phyloP scores from a whole-genome alignment of 177 flowering plant species.

The Vitis hybrid region DNA sequence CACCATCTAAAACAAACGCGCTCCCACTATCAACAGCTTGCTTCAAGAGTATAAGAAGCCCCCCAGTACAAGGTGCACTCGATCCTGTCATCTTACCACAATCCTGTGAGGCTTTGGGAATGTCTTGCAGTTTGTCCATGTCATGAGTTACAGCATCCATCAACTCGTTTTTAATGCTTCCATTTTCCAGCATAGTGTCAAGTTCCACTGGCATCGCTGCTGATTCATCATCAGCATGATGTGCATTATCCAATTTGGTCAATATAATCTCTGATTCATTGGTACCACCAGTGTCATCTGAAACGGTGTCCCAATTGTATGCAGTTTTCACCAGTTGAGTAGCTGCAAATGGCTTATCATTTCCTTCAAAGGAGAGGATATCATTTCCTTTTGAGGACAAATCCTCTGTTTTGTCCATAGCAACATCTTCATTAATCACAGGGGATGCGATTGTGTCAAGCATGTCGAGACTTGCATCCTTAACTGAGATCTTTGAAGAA shows the following conservation, averaged over 20 bases:
- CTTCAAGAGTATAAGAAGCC: conserved; percentile 42
- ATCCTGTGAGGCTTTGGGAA: conserved; percentile 11
- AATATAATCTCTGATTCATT: not conserved
- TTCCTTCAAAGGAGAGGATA: conserved; percentile 2
- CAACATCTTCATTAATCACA: conserved; percentile 15
- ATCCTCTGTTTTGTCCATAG: conserved; percentile 18
- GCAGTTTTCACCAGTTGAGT: not conserved
- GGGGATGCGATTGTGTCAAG: conserved; percentile 3
- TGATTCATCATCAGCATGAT: conserved; percentile 11
- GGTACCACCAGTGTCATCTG: not conserved
- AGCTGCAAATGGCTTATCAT: conserved; percentile 11
- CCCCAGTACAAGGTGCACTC: conserved; percentile 33
- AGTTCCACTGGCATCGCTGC: not conserved
- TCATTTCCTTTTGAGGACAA: conserved; percentile 9
- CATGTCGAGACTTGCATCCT: conserved; percentile 7
- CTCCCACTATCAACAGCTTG: conserved; percentile 73
- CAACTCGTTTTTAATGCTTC: conserved; percentile 1
- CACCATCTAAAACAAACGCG: conserved; percentile 60
- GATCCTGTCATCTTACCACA: conserved; percentile 6
- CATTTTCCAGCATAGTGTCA: not conserved
- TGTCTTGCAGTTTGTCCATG: conserved; percentile 2
- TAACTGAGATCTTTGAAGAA: conserved; percentile 7
- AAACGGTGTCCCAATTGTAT: not conserved
- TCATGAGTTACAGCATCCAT: conserved; percentile 9
- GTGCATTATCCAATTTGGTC: conserved; percentile 10